A percentile compares a stretch with the other conserved stretches of the same genome.
Evolutionary conservation across 108 stramenopile species (phyloP).

Genomic region (Skeletonema tropicum): DNA sequence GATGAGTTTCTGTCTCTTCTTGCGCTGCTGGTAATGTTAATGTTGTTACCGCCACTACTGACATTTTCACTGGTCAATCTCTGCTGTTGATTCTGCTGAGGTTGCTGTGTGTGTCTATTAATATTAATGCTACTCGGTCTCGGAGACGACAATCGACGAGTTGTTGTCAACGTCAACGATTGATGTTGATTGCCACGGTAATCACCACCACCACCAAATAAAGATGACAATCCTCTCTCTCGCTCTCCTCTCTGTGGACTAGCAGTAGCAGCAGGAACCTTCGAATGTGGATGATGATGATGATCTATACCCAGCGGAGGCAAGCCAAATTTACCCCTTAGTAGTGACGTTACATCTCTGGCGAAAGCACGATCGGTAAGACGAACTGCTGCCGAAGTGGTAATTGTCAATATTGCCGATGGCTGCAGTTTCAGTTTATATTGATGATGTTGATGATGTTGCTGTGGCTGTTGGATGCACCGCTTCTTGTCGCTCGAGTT

Average conservation of each 20-base stretch:
- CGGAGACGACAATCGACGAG: no score
- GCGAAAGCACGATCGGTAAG: slow-evolving; percentile 46
- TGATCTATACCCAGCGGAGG: slow-evolving; percentile 10
- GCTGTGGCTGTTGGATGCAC: not conserved
- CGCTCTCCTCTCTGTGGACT: slow-evolving; percentile 3
- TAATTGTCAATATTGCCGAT: slow-evolving; percentile 15
- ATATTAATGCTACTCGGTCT: no score
- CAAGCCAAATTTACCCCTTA: slow-evolving; percentile 53
- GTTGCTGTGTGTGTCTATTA: no score
- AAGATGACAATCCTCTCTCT: not conserved
- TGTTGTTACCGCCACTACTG: no score
- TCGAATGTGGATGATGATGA: no score
- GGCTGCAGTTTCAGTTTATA: not conserved
- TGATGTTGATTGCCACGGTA: no score
- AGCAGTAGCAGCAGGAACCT: not conserved
- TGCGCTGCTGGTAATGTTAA: no score
- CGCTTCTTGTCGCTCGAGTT: not conserved
- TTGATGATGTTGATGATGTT: not conserved
- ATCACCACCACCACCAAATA: no score
- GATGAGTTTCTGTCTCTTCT: no score
- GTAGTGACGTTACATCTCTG: slow-evolving; percentile 46
- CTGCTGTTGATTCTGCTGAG: not conserved
- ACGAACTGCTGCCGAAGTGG: slow-evolving; percentile 47
- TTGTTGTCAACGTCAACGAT: not conserved
- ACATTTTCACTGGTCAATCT: no score